These are phyloP conservation scores for Puccinia polysora DNA, from an alignment of 1,284 basidiomycete species.

Conservation along the genomic window DNA sequence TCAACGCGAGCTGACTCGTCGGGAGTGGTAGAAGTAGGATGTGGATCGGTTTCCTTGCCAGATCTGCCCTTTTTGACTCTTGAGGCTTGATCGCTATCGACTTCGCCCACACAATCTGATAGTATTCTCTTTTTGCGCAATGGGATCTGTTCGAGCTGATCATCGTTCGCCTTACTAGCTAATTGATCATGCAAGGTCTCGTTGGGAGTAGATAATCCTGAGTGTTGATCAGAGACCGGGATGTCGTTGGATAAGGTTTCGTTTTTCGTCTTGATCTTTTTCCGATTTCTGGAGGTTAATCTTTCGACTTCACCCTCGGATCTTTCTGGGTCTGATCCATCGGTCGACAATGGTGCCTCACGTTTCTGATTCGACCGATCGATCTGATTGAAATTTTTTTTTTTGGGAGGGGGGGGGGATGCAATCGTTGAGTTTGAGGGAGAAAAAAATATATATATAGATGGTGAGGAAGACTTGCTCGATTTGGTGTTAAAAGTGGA, in stretches of 20 bases:
- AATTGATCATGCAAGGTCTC: background rate
- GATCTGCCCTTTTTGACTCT: conserved; percentile 34
- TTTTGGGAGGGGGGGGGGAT: no score
- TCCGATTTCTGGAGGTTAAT: conserved; percentile 8
- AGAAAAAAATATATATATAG: background rate
- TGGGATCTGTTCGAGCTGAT: background rate
- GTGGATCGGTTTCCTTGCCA: conserved; percentile 8
- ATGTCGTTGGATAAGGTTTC: background rate
- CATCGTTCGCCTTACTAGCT: background rate
- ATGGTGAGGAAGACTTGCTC: no score
- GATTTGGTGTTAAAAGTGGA: no score
- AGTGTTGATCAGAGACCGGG: background rate
- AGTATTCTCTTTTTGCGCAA: conserved; percentile 29
- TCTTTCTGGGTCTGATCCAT: conserved; percentile 6
- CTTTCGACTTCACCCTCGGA: conserved; percentile 17
- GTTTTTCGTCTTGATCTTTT: conserved; percentile 4
- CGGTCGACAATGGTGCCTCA: conserved; percentile 2
- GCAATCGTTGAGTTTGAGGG: background rate
- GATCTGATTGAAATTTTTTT: background rate
- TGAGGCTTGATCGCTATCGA: conserved; percentile 9
- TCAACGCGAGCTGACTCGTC: conserved; percentile 6
- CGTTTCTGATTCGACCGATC: conserved; percentile 17
- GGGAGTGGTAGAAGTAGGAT: background rate
- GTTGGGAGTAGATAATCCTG: background rate
- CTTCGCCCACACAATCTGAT: conserved; percentile 28